phyloP scores from a whole-genome alignment of 164 flowering plant genomes.

The Amborella trichopoda region DNA sequence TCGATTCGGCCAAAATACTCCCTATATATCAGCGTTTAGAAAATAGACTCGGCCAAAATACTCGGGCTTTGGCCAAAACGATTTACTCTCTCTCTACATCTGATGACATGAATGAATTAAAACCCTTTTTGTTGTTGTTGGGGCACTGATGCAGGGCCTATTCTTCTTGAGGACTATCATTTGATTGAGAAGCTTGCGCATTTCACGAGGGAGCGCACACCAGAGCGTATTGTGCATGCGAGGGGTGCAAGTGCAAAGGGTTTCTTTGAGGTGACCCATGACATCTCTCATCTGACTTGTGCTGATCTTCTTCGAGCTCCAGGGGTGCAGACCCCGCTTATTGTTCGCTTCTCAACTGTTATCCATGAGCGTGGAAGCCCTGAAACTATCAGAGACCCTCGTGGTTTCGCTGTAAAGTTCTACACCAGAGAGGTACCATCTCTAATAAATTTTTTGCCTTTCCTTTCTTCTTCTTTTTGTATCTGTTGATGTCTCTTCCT shows the following conservation, averaged over 20 bases:
- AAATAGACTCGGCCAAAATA: too few species aligned
- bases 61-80: too few species aligned
- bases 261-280: conserved; percentile 96
- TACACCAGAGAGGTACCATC: conserved; percentile 89
- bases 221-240: conserved; percentile 99
- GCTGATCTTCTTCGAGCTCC: conserved; percentile 97
- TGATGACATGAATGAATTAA: too few species aligned
- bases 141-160: conserved; percentile 48
- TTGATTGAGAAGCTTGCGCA: conserved; percentile 90
- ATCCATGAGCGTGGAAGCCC: conserved; percentile 99
- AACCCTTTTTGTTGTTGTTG: not conserved
- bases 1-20: too few species aligned
- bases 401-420: conserved; percentile 84
- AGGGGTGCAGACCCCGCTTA: conserved; percentile 96
- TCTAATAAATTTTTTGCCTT: not conserved
- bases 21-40: too few species aligned
- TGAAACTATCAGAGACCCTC: conserved; percentile 90
- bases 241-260: conserved; percentile 99
- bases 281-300: conserved; percentile 74
- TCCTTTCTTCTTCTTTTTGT: not conserved
- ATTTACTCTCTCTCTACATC: too few species aligned
- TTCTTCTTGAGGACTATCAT: conserved; percentile 98
- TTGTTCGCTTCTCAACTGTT: conserved; percentile 88
- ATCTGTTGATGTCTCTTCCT: too few species aligned
- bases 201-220: conserved; percentile 85